phyloP scores from a whole-genome alignment of 352 stramenopile species.

The Pythium monospermum region DNA sequence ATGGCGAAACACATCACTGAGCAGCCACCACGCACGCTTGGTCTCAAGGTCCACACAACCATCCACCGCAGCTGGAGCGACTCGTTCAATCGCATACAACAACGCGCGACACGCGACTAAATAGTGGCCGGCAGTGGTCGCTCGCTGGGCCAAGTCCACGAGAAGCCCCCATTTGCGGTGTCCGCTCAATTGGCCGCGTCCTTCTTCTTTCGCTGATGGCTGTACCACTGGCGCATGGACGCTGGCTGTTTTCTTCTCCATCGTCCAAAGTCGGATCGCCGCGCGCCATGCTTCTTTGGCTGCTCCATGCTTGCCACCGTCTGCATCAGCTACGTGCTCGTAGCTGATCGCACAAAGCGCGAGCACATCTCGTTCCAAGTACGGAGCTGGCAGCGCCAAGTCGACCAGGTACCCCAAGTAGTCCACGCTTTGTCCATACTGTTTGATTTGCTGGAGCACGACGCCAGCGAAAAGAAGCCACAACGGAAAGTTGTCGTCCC shows the following conservation, averaged over 20 bases:
- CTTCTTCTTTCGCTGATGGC: background rate
- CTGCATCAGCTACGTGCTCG: too few species aligned
- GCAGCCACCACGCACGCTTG: constrained; percentile 36
- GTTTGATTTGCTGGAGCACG: constrained; percentile 48
- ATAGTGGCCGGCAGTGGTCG: constrained; percentile 44
- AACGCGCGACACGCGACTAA: constrained; percentile 38
- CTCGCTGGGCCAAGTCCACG: constrained; percentile 42
- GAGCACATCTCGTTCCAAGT: constrained; percentile 56
- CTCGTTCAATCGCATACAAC: constrained; percentile 39
- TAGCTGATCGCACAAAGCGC: constrained; percentile 50
- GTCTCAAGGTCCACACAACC: constrained; percentile 4
- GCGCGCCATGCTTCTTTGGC: constrained; percentile 55
- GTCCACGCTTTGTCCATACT: constrained; percentile 48
- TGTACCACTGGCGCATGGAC: background rate
- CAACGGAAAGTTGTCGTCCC: constrained; percentile 35
- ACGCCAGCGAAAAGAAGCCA: constrained; percentile 60
- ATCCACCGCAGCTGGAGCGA: background rate
- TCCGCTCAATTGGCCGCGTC: background rate
- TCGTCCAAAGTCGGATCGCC: constrained; percentile 44
- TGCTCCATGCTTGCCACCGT: background rate
- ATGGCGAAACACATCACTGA: constrained; percentile 63
- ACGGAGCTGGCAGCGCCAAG: constrained; percentile 35
- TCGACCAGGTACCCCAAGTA: constrained; percentile 63
- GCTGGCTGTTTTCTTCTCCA: constrained; percentile 27
- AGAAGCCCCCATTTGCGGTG: constrained; percentile 47